phyloP scores from a whole-genome alignment of 768 basidiomycete species.

The Boletales sp. region DNA sequence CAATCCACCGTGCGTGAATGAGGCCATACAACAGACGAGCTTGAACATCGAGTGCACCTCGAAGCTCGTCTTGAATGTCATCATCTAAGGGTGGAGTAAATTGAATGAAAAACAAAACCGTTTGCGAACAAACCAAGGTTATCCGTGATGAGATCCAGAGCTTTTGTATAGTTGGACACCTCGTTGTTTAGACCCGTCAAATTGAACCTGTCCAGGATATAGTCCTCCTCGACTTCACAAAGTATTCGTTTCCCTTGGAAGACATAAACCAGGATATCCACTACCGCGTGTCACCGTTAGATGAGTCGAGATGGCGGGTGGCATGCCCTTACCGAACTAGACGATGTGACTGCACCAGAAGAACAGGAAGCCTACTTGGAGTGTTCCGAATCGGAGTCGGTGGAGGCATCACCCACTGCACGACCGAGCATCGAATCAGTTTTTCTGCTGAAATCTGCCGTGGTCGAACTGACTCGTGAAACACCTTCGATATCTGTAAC shows the following conservation, averaged over 20 bases:
- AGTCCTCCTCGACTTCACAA: slow-evolving; percentile 98
- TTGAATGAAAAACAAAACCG: neutral
- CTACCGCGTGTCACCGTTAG: slow-evolving; percentile 37
- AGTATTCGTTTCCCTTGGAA: slow-evolving; percentile 98
- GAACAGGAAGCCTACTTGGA: slow-evolving; percentile 64
- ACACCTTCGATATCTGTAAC: neutral
- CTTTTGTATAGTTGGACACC: slow-evolving; percentile 90
- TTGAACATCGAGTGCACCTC: slow-evolving; percentile 89
- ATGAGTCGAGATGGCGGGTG: slow-evolving; percentile 7
- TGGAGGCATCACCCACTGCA: slow-evolving; percentile 81
- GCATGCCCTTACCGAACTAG: slow-evolving; percentile 27
- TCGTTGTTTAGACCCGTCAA: slow-evolving; percentile 96
- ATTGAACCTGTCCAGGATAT: slow-evolving; percentile 97
- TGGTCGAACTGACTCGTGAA: slow-evolving; percentile 23
- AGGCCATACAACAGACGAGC: slow-evolving; percentile 92
- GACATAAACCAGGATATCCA: slow-evolving; percentile 99
- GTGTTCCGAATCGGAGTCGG: slow-evolving; percentile 94
- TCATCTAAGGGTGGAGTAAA: slow-evolving; percentile 56
- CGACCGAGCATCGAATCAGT: slow-evolving; percentile 35
- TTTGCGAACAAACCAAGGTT: slow-evolving; percentile 68
- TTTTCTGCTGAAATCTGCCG: slow-evolving; percentile 10
- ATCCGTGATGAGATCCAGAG: slow-evolving; percentile 94
- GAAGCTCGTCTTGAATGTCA: slow-evolving; percentile 88
- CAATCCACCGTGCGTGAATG: slow-evolving; percentile 96
- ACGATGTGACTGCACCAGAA: slow-evolving; percentile 8